Base-by-base conservation (phyloP, 2,329 filamentous ascomycete species). In the Microcera coccophila region DNA sequence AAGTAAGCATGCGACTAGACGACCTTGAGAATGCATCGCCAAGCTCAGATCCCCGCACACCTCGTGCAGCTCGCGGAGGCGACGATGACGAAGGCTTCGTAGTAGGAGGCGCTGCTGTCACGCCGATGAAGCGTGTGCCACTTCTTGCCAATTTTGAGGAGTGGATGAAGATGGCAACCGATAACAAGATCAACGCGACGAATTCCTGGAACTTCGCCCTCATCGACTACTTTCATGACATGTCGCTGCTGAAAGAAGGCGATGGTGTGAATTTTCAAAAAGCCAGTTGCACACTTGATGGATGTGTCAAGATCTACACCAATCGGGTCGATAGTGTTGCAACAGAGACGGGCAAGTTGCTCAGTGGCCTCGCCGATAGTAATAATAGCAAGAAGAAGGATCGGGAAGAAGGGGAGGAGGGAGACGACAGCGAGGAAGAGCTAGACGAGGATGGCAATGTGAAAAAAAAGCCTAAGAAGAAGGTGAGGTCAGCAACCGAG, bases 201-300 rank as follows among this genome's bases (percentile, higher is more conserved):
- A 98, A 98, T 67, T 96, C 90, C 21, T 98, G 93, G 93, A 97
- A 97, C 66, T 97, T 98, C 69, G 93, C 93, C n/a, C 79, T 98
- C 15, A 98, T 98, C 62, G 93, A 98, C 67, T 98, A 98, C 69
- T 98, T 98, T 61, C 91, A 98, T 66, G 93, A 98, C 61, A 97
- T 98, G 93, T 95, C 90, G 2, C 72, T 98, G 33, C 74, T 98
- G 36, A 95, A 95, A 63, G 93, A 98, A 62, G 93, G 93, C 21
- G 90, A 98, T 52, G 86, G 90, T 12, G 90, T 98, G 67, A 98
- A 98, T 65, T 98, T 98, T 58, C 93, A 98, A 64, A 95, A 95
- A 65, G 93, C 93, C 45, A 96, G 90, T 69, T 97, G 90, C 69
- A 98, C 93, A 0, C 75, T 98, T 15, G 93, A 98, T 62, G 93